Evolutionary conservation across 192 early-diverging fungal genomes (phyloP), one percentile per base, ranked within the genome.

Genomic region (Linnemannia elongata): DNA sequence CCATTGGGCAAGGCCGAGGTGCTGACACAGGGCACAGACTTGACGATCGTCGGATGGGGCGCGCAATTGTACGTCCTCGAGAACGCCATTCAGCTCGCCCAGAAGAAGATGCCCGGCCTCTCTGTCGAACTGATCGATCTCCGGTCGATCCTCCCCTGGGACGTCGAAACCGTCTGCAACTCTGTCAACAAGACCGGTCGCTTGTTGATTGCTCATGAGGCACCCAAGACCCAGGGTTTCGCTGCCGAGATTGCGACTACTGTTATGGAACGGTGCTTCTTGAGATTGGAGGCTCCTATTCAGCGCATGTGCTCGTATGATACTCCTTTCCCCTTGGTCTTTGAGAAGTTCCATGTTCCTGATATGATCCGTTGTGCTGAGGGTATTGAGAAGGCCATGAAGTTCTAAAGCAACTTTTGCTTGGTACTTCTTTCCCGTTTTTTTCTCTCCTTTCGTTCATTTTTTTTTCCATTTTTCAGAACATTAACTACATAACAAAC

Each of bases 101-200:
- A 99, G 87, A 93, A 95, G 89, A 91, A 94, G 78, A 94, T 97
- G 78, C 96, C 97, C 30, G 97, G 97, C 1, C 77, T 98, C 10
- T 92, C 94, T 38, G 94, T 95, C 76, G 98, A 99, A 88, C 85
- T 99, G 13, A 99, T 99, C 76, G 98, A 99, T 86, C 88, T 99
- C 72, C 92, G 97, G 33, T 94, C 96, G 1, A 96, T 99, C 73
- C 81, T 95, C 42, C 98, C 98, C 9, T 98, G 96, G 93, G 98
- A 99, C 87, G 91, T 93, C 27, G 97, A 98, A 47, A 97, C 97
- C 3, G 92, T 99, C 6, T 94, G 89, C 33, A 93, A 96, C 87
- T 98, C 97, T 49, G 98, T 99, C 4, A 96, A 94, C 88, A 97
- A 96, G 89, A 99, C 98, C 9, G 98, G 98, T 20, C 92, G 98